Evolutionary conservation across 257 asterid species (phyloP), one percentile per base, ranked within the genome.

Genomic region (Solanum acaule): DNA sequence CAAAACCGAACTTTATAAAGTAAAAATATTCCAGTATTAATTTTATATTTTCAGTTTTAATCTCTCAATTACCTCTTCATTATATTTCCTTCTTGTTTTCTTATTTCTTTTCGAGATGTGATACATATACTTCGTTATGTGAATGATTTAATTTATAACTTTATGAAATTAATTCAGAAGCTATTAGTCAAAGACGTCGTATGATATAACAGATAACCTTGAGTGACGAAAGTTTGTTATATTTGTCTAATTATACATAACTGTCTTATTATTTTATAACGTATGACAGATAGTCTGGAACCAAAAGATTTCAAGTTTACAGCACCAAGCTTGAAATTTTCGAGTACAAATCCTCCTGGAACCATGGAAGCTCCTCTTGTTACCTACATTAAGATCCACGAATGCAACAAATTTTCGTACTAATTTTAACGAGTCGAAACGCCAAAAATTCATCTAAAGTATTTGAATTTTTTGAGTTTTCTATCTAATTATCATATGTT

Each of bases 371-470:
- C 79, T 59, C 88, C 81, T 23, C 88, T 25, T 29, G 73, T 88
- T 20, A 73, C 90, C 14, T 88, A 85, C 44, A 63, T 88, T 33
- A 75, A 88, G 72, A 72, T 88, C 6, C 46, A 76, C 9, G 88
- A 85, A 44, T 84, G 90, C 88, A 40, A 61, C 83, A 76, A 85
- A n/a, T 88, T 88, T 76, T 85, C 88, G 85, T 88, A 56, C 22
- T 49, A 2, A 6, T 49, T 49, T 49, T 49, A 15, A 49, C 8
- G 22, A 6, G 9, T 49, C 9, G 23, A 15, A 6, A 16, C 0
- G 9, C 7, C 22, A 49, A 49, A 49, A 49, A 15, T 5, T 46
- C 59, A 46, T 46, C 18, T 14, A 46, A 44, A 44, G 18, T 49
- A 49, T 0, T 15, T 5, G 0, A 40, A 40, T 40, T 15, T 46